Base-by-base conservation (phyloP, 1,284 basidiomycete species). In the Exobasidium cylindrosporum region DNA sequence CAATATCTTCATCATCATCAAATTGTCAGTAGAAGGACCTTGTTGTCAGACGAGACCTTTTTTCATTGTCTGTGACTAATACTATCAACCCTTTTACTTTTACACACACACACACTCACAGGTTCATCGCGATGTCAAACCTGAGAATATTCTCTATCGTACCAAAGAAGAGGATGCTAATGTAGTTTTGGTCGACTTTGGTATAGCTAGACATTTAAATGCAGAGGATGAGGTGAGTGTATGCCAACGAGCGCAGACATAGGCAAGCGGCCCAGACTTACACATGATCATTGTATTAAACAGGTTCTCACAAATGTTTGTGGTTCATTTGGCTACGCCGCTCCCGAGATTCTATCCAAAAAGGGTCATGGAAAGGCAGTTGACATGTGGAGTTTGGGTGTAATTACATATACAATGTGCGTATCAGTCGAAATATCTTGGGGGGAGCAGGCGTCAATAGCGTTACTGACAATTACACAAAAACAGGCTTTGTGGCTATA, bases 91-190 rank as follows among this genome's bases (percentile, higher is more conserved):
- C 14, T 52, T 29, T 7, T 29, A 14, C 43, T 45, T 45, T 14
- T 45, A 14, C n/a, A 24, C 44, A 45, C 44, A n/a, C n/a, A n/a
- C n/a, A n/a, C n/a, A n/a, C n/a, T n/a, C n/a, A n/a, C 17, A 40
- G 35, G 73, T 78, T 2, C 77, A 78, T 46, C 70, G 76, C 32
- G 77, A 79, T 56, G 72, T 79, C 64, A 79, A 81, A 57, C 73
- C 94, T 0, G 94, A 97, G 81, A 97, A 97, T 77, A 95, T 96
- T 64, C 84, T 96, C 6, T 96, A 92, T 80, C 88, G 91, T 58
- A 89, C 89, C 7, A 70, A 77, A 62, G 88, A 86, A 1, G 78
- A 84, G 11, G 75, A 78, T 58, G 92, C 88, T 23, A 76, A 79
- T 52, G 74, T 79, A 7, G 76, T 79, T 7, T 61, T 79, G n/a